These are phyloP conservation scores for Cucurbita ficifolia DNA, from an alignment of 306 rosid species.

Conservation along the genomic window DNA sequence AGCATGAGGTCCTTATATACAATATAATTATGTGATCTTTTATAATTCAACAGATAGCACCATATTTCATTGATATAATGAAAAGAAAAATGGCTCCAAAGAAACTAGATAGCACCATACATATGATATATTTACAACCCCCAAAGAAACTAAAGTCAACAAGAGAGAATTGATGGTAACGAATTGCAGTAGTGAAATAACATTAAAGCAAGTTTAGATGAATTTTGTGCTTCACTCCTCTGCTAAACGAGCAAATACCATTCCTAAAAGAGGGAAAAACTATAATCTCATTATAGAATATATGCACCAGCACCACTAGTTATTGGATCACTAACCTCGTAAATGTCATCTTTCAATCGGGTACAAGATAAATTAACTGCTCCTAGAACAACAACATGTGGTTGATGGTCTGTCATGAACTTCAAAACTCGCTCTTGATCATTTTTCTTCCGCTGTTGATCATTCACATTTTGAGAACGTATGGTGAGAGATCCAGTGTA, in stretches of 20 bases:
- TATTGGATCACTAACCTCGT: slow-evolving; percentile 45
- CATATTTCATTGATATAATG: neutral
- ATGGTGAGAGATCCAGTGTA: slow-evolving; percentile 75
- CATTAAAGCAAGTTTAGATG: neutral
- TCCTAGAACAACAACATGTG: slow-evolving; percentile 91
- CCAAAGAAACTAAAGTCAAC: neutral
- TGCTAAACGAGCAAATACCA: neutral
- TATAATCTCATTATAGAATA: neutral
- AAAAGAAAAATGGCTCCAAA: no score
- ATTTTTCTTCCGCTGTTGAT: slow-evolving; percentile 84
- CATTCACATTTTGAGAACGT: slow-evolving; percentile 64
- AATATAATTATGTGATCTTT: neutral
- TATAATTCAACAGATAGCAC: neutral
- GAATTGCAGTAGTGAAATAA: neutral
- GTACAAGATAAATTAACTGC: slow-evolving; percentile 86
- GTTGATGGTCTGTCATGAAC: slow-evolving; percentile 99
- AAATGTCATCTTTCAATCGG: slow-evolving; percentile 85
- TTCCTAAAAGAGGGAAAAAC: neutral
- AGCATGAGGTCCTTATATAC: neutral
- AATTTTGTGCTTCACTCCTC: neutral
- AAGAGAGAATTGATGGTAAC: neutral
- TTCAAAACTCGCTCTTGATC: slow-evolving; percentile 88
- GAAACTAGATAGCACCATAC: neutral
- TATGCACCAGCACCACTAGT: neutral
- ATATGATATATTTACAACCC: neutral